Conservation (phyloP, 2,329 filamentous ascomycete genomes). For the Colletotrichum navitas region DNA sequence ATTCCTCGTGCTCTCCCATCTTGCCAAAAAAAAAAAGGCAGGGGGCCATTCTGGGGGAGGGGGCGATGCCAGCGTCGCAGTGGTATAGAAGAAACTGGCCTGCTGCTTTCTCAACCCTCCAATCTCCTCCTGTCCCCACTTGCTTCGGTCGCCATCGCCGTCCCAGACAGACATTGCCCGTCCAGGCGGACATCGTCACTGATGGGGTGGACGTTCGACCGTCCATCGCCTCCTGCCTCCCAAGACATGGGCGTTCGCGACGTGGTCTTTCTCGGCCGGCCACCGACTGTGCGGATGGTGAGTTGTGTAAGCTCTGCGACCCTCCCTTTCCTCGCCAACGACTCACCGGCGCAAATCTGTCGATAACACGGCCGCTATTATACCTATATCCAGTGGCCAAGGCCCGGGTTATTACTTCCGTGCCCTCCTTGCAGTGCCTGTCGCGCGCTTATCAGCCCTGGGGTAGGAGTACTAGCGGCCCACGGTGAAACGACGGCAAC, state of each 20-base stretch:
- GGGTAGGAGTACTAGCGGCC: slow-evolving; percentile 4
- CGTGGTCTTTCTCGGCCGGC: too few species aligned
- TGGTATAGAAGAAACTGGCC: slow-evolving; percentile 14
- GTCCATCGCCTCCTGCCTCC: too few species aligned
- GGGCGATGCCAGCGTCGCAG: slow-evolving; percentile 31
- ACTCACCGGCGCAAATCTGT: slow-evolving; percentile 11
- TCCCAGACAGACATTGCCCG: neutral
- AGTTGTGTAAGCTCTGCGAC: slow-evolving; percentile 3
- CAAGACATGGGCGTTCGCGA: too few species aligned
- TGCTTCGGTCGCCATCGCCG: neutral
- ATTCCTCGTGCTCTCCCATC: neutral
- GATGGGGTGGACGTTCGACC: neutral
- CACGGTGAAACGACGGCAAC: slow-evolving; percentile 23
- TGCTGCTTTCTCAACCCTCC: slow-evolving; percentile 30
- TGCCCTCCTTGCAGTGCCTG: neutral
- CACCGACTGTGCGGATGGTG: neutral
- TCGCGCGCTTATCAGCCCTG: slow-evolving; percentile 4
- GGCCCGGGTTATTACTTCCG: neutral
- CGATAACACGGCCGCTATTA: slow-evolving; percentile 1
- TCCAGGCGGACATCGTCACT: neutral
- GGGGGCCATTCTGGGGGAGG: neutral
- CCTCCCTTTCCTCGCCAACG: neutral
- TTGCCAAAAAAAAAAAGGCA: neutral
- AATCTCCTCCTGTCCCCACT: slow-evolving; percentile 36
- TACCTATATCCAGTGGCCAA: slow-evolving; percentile 6